Evolutionary conservation across 148 eudicot genomes (phyloP), one percentile per base, ranked within the genome.

Genomic region (Agrostemma githago): DNA sequence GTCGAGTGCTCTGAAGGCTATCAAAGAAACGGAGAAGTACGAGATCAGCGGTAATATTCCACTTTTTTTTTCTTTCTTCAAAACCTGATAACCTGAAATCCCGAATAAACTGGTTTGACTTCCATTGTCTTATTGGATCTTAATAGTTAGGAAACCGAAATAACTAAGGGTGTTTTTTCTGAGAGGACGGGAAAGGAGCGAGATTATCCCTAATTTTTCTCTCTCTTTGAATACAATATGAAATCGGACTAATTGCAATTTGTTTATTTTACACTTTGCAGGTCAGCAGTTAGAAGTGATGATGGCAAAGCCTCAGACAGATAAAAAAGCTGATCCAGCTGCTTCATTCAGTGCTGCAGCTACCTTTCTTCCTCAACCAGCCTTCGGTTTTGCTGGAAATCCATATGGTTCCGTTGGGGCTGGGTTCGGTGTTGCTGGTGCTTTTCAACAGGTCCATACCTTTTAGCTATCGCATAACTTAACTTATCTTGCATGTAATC

Each of bases 1-100:
- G 80, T 92, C 97, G 54, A 95, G 97, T 79, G 98, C 98, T 68
- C 60, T 95, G 79, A 95, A 88, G 71, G 98, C 98, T 80, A 84
- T 87, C 81, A 88, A 92, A 78, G 97, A 92, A 70, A 67, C 92
- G 6, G 98, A 94, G 78, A 91, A 86, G 76, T 90, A 92, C 71
- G 98, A 95, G 62, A 85, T 95, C 69, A 86, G 90, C 76, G 98
- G 98, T 95, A 90, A 57, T 76, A 70, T 62, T 74, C 60, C 60
- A 51, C 14, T 66, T 16, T 26, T 67, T 43, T 46, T 56, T 19
- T n/a, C n/a, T n/a, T 44, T 53, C 57, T 58, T 46, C 3, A 3
- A 14, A 42, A 17, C 5, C 56, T 59, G 5, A 19, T 15, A 26
- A 63, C 44, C 41, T 56, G 11, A 65, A 71, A 26, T 54, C 44